Evolutionary conservation across 2,329 filamentous ascomycete genomes (phyloP).

Genomic region (Aspergillus hortae): DNA sequence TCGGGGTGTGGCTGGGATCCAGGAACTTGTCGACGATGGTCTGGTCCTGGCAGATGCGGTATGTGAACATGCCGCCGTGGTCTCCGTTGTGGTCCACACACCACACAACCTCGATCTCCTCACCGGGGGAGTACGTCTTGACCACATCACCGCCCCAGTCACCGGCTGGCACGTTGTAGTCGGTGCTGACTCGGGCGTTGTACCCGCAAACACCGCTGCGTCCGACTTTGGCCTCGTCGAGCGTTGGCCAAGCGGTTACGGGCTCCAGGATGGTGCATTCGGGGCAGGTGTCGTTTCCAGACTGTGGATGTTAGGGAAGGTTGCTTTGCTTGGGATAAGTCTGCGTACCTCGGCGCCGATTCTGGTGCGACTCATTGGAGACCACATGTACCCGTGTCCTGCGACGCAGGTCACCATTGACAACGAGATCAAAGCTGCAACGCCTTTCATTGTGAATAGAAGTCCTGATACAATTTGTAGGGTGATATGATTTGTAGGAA

Average conservation of each 20-base stretch:
- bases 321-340: background rate
- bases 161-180: slow-evolving; percentile 49
- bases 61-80: slow-evolving; percentile 56
- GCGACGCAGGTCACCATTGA: slow-evolving; percentile 19
- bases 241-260: slow-evolving; percentile 49
- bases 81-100: slow-evolving; percentile 57
- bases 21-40: slow-evolving; percentile 50
- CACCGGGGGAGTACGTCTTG: slow-evolving; percentile 44
- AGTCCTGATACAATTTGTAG: background rate
- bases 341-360: slow-evolving; percentile 42
- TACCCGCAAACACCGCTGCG: slow-evolving; percentile 53
- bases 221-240: slow-evolving; percentile 45
- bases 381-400: slow-evolving; percentile 47
- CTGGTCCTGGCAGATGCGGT: slow-evolving; percentile 53
- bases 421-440: background rate
- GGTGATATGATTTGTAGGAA: background rate
- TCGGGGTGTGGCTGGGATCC: slow-evolving; percentile 47
- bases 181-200: slow-evolving; percentile 51
- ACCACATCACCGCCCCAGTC: slow-evolving; percentile 46
- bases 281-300: slow-evolving; percentile 50
- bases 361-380: slow-evolving; percentile 44
- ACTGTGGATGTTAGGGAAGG: slow-evolving; percentile 25
- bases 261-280: slow-evolving; percentile 56
- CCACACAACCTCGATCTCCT: slow-evolving; percentile 52
- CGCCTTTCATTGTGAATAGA: slow-evolving; percentile 4